Evolutionary conservation across 169 alveolate genomes (phyloP).

Genomic region (Theileria sp.): DNA sequence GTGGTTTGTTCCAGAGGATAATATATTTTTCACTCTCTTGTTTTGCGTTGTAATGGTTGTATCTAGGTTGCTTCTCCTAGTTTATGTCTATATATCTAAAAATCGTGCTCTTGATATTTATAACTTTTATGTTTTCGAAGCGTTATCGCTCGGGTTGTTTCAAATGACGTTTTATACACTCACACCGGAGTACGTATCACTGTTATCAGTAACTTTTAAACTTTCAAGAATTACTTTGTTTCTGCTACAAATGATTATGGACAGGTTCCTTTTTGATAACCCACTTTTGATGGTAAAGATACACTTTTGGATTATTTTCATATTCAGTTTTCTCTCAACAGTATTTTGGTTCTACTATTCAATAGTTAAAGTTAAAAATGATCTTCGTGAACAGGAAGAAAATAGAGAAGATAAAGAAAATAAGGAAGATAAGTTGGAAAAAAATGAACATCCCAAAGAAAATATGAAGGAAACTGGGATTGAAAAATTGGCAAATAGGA

Average conservation of each 20-base stretch:
- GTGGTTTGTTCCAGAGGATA: constrained; percentile 19
- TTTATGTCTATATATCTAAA: constrained; percentile 6
- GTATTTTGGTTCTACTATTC: constrained; percentile 14
- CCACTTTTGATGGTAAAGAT: constrained; percentile 18
- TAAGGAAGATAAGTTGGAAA: background rate
- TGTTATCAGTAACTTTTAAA: constrained; percentile 16
- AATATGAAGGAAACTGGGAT: background rate
- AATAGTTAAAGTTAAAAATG: background rate
- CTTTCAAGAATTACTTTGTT: constrained; percentile 18
- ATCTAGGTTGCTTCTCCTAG: constrained; percentile 5
- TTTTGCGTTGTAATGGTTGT: background rate
- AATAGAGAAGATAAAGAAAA: background rate
- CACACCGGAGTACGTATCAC: constrained; percentile 30
- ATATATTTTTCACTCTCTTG: background rate
- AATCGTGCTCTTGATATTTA: constrained; percentile 10
- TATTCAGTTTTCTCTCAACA: background rate
- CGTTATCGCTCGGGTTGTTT: constrained; percentile 34
- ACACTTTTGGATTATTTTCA: constrained; percentile 5
- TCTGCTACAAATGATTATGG: constrained; percentile 39
- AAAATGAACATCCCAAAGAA: background rate
- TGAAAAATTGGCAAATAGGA: no score
- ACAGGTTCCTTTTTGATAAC: constrained; percentile 8
- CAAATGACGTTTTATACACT: constrained; percentile 38
- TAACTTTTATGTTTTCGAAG: constrained; percentile 7
- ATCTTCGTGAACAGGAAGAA: background rate